These are phyloP conservation scores for Saitozyma podzolica DNA, from an alignment of 768 basidiomycete genomes.

Conservation along the genomic window DNA sequence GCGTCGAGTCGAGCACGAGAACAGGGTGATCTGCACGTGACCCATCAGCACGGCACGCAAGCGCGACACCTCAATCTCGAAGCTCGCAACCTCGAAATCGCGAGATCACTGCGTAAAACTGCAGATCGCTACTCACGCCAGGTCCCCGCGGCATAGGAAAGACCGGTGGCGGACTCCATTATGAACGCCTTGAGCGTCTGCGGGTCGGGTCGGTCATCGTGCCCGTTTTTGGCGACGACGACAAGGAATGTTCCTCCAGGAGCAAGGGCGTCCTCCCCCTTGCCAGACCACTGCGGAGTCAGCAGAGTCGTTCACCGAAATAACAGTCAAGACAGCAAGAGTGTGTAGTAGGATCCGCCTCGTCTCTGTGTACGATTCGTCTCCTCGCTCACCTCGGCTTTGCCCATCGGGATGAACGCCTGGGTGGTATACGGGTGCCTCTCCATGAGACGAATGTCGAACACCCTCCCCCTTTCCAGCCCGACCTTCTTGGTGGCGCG, in stretches of 20 bases:
- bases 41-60: neutral
- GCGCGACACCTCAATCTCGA: neutral
- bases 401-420: slow-evolving; percentile 91
- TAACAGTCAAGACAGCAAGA: neutral
- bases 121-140: slow-evolving; percentile 73
- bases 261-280: slow-evolving; percentile 55
- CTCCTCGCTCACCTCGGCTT: slow-evolving; percentile 41
- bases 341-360: neutral
- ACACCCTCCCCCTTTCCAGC: slow-evolving; percentile 57
- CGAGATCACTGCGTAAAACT: too few relatives aligned
- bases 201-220: slow-evolving; percentile 72
- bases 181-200: slow-evolving; percentile 75
- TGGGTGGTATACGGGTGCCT: slow-evolving; percentile 84
- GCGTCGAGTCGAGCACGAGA: slow-evolving; percentile 56
- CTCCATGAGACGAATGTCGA: slow-evolving; percentile 74
- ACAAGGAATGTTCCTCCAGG: slow-evolving; percentile 69
- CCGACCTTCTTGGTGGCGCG: slow-evolving; percentile 67
- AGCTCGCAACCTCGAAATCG: neutral
- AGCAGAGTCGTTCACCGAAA: neutral
- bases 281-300: slow-evolving; percentile 50
- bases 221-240: slow-evolving; percentile 78
- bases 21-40: slow-evolving; percentile 78
- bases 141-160: slow-evolving; percentile 76
- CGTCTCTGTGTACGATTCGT: neutral
- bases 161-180: slow-evolving; percentile 74